These are phyloP conservation scores for Adansonia digitata DNA, from an alignment of 345 rosid species.

Conservation along the genomic window DNA sequence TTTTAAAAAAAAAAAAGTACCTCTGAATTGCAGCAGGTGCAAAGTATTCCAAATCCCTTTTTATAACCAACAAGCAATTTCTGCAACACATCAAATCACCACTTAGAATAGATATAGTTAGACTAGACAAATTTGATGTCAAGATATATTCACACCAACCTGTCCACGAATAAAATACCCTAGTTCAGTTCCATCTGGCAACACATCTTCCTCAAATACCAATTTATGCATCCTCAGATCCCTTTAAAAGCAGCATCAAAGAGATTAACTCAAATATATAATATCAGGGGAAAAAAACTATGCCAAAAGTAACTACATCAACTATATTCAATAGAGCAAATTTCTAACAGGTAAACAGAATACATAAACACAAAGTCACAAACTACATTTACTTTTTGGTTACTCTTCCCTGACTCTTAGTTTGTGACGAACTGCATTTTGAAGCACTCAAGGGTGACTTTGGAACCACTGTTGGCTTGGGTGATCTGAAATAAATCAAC, in stretches of 20 bases:
- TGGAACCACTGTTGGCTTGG: conserved; percentile 29
- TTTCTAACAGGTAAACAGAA: neutral
- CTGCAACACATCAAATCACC: conserved; percentile 39
- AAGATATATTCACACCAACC: conserved; percentile 34
- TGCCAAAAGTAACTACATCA: neutral
- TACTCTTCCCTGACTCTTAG: conserved; percentile 58
- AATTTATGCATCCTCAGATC: conserved; percentile 80
- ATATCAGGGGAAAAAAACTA: neutral
- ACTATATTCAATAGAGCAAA: neutral
- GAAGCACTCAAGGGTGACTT: conserved; percentile 28
- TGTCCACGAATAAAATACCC: conserved; percentile 76
- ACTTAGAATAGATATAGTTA: conserved; percentile 20
- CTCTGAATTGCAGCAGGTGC: conserved; percentile 78
- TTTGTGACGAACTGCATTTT: conserved; percentile 33
- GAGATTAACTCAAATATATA: conserved; percentile 9
- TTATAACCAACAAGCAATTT: conserved; percentile 82
- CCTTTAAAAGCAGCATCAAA: conserved; percentile 34
- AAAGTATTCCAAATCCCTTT: conserved; percentile 72
- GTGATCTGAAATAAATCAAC: conserved; percentile 43
- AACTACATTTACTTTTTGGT: conserved; percentile 60
- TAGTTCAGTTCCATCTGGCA: conserved; percentile 91
- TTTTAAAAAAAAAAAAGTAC: conserved; percentile 26
- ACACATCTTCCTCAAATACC: conserved; percentile 77
- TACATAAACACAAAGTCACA: conserved; percentile 10
- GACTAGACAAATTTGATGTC: neutral